These are phyloP conservation scores for Butyriboletus loyo DNA, from an alignment of 768 basidiomycete genomes.

Conservation along the genomic window DNA sequence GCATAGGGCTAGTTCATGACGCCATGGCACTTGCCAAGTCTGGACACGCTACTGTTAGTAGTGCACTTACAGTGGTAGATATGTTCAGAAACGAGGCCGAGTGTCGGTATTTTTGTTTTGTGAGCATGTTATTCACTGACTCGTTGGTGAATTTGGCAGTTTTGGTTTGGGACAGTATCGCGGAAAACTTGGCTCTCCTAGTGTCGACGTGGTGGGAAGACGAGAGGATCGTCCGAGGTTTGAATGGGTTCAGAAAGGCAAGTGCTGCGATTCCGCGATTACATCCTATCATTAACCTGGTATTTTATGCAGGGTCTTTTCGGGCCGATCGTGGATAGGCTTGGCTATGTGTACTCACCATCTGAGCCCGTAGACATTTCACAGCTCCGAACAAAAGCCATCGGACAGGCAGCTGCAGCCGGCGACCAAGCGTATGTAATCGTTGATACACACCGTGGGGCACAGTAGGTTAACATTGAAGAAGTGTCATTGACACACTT, in stretches of 20 bases:
- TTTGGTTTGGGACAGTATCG: slow-evolving; percentile 78
- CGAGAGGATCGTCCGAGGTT: slow-evolving; percentile 43
- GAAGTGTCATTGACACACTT: slow-evolving; percentile 74
- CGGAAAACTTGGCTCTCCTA: slow-evolving; percentile 51
- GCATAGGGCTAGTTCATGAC: slow-evolving; percentile 87
- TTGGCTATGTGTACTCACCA: slow-evolving; percentile 73
- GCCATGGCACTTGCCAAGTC: slow-evolving; percentile 76
- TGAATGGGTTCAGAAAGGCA: slow-evolving; percentile 64
- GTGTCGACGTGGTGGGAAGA: slow-evolving; percentile 84
- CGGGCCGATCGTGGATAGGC: slow-evolving; percentile 68
- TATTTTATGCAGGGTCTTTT: slow-evolving; percentile 50
- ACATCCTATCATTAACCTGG: neutral
- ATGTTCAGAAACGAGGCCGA: slow-evolving; percentile 73
- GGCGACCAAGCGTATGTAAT: slow-evolving; percentile 40
- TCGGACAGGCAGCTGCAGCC: slow-evolving; percentile 50
- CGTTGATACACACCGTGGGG: neutral
- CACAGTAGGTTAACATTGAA: neutral
- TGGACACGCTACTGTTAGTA: slow-evolving; percentile 74
- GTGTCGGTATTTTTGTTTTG: slow-evolving; percentile 42
- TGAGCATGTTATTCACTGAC: neutral
- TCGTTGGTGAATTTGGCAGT: slow-evolving; percentile 40
- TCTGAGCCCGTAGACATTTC: slow-evolving; percentile 66
- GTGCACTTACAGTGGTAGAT: slow-evolving; percentile 69
- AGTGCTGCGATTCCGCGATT: slow-evolving; percentile 17
- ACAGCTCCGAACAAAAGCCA: slow-evolving; percentile 72